Evolutionary conservation across 176 grass and related monocot species (phyloP), one percentile per base, ranked within the genome.

Genomic region (Cenchrus americanus): DNA sequence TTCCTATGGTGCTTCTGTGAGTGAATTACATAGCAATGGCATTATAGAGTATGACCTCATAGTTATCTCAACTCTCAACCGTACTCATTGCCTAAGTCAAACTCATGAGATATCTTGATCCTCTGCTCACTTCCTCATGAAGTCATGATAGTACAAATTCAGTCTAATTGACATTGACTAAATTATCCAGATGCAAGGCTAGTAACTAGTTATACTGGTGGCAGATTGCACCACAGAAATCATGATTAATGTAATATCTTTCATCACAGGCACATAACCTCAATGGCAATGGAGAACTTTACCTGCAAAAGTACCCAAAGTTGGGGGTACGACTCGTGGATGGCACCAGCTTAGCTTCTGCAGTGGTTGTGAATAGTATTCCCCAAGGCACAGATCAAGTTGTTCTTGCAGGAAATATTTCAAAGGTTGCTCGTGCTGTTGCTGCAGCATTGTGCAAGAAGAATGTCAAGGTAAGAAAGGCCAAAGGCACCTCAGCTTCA

Each of bases 311-410:
- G 70, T 89, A 92, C 72, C 93, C 91, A 53, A 87, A 98, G 21
- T 81, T 93, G 64, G 80, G 84, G 49, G 76, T 93, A 70, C 93
- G 84, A 83, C 86, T 98, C 43, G 96, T 98, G 40, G 96, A 98
- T 80, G 96, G 92, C 68, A 98, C 87, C 76, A 88, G 93, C 80
- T 85, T 98, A 90, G 96, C 92, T 73, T 85, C 92, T 66, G 92
- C 91, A 3, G 89, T 98, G 53, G 91, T 93, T 77, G 24, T 98
- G 75, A 80, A 90, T 1, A 83, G 43, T 27, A 80, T 98, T 48
- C 91, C 96, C 47, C 54, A 52, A 48, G 87, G 91, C 37, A 94
- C 81, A 88, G 73, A 77, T 64, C 89, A 85, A 88, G 83, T 95
- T 23, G 8, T 95, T 71, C 80, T 98, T 5, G 75, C 43, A 27